phyloP scores from a whole-genome alignment of 257 asterid genomes.

The Jasminum sambac region DNA sequence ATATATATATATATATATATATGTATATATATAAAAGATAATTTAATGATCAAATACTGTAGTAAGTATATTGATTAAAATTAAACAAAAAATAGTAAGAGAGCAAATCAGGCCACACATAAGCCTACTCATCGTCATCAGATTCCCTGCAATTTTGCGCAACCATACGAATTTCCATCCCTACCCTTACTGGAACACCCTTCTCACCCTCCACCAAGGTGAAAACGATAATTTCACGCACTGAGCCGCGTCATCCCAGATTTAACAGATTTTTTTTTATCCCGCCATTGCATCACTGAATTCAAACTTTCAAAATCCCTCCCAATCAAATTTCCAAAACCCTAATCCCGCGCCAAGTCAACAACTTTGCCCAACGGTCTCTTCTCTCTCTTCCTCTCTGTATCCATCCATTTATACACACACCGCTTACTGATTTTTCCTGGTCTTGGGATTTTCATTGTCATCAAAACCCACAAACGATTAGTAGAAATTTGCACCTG shows the following conservation, averaged over 20 bases:
- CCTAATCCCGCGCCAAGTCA: constrained; percentile 56
- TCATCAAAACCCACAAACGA: not conserved
- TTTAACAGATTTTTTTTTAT: constrained; percentile 10
- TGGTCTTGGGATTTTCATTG: not conserved
- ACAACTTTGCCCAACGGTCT: constrained; percentile 54
- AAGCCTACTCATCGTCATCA: constrained; percentile 11
- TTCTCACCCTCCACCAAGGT: constrained; percentile 8
- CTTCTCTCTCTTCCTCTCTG: not conserved
- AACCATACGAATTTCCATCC: not conserved
- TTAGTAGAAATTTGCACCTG: not conserved
- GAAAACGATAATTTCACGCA: constrained; percentile 12
- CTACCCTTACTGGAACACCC: constrained; percentile 14
- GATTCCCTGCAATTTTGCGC: constrained; percentile 35
- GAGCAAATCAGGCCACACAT: constrained; percentile 41
- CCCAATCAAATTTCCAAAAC: constrained; percentile 36
- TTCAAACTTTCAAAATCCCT: constrained; percentile 77
- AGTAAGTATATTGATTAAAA: not conserved
- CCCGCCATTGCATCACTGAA: constrained; percentile 60
- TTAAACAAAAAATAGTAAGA: constrained; percentile 12
- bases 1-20: no score
- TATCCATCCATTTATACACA: not conserved
- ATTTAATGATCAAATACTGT: no score
- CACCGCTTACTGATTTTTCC: not conserved
- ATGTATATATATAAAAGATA: no score
- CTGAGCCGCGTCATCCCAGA: constrained; percentile 37